phyloP scores from a whole-genome alignment of 2,329 filamentous ascomycete species.

The Microsporum audouinii region DNA sequence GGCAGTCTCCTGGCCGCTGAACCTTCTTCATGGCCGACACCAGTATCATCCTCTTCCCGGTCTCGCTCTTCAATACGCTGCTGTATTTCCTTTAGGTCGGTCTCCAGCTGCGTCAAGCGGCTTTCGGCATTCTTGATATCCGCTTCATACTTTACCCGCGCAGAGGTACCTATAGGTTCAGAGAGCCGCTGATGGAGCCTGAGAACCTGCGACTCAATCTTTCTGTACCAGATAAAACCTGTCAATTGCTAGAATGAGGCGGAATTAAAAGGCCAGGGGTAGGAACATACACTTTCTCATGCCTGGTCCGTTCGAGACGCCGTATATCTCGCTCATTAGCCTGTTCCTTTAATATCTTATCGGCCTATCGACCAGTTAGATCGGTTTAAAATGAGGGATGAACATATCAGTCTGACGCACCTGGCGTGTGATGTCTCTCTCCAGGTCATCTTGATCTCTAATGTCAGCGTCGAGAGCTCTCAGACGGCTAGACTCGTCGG shows the following conservation, averaged over 20 bases:
- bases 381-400: not conserved
- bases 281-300: conserved; percentile 34
- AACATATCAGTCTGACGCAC: conserved; percentile 16
- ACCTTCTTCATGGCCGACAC: conserved; percentile 31
- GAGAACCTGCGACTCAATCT: conserved; percentile 54
- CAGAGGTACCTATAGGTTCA: conserved; percentile 43
- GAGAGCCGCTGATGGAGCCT: conserved; percentile 47
- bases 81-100: conserved; percentile 70
- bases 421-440: conserved; percentile 66
- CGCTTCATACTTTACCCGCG: conserved; percentile 34
- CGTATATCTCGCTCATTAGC: conserved; percentile 54
- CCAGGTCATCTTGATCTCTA: conserved; percentile 78
- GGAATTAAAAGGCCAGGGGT: not conserved
- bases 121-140: conserved; percentile 56
- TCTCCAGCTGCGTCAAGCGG: conserved; percentile 53
- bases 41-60: conserved; percentile 48
- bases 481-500: conserved; percentile 50
- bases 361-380: conserved; percentile 34
- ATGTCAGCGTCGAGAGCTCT: conserved; percentile 56
- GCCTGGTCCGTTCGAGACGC: conserved; percentile 46
- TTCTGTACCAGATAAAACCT: conserved; percentile 27
- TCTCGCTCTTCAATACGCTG: conserved; percentile 58
- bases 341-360: conserved; percentile 49
- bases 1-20: conserved; percentile 48
- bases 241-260: not conserved